Conservation (phyloP, 2,329 filamentous ascomycete genomes). For the Berkeleyomyces basicola region DNA sequence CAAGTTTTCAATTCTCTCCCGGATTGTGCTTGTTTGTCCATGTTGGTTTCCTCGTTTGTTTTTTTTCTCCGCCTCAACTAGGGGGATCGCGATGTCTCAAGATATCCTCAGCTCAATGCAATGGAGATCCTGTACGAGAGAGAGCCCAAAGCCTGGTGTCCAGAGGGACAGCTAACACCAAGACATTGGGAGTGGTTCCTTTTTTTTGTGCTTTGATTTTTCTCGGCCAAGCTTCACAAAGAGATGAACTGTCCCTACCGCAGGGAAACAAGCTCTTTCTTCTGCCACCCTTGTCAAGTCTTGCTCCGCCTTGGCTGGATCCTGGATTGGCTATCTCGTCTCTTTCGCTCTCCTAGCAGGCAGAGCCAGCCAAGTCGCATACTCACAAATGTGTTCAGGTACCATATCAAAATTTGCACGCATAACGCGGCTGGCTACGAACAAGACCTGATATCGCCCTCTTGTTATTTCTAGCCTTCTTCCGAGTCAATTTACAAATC, state of each 20-base stretch:
- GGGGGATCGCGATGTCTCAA: neutral
- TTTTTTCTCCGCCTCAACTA: neutral
- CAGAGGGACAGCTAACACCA: neutral
- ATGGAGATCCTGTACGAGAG: neutral
- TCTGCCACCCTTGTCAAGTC: neutral
- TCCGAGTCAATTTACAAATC: neutral
- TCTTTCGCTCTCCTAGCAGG: neutral
- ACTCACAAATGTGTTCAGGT: too few relatives aligned
- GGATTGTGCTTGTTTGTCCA: neutral
- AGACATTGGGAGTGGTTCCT: neutral
- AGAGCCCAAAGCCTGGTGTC: neutral
- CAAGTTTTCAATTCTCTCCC: neutral
- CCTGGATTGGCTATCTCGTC: neutral
- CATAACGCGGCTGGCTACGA: too few relatives aligned
- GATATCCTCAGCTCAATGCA: neutral
- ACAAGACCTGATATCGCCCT: too few relatives aligned
- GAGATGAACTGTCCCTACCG: conserved; percentile 1
- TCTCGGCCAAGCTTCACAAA: neutral
- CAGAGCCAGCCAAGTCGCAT: too few relatives aligned
- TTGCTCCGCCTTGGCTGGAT: neutral
- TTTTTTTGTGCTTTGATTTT: neutral
- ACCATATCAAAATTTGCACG: too few relatives aligned
- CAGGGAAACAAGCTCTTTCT: neutral
- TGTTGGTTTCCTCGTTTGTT: neutral
- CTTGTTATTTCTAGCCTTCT: neutral